phyloP scores from a whole-genome alignment of 169 alveolate species.

The Toxoplasma gondii region DNA sequence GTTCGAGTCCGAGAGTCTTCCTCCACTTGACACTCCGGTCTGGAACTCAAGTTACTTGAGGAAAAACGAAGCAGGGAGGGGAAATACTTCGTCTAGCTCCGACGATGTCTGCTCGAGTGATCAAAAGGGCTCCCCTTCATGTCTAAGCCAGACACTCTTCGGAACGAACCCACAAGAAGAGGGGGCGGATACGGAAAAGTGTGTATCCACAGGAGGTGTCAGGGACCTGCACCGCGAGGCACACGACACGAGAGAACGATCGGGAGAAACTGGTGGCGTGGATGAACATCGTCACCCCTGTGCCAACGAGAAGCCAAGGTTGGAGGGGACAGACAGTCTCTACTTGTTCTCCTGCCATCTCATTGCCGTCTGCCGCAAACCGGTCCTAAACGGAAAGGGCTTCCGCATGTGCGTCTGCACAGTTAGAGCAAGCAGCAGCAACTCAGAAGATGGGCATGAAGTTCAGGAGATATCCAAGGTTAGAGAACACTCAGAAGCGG shows the following conservation, averaged over 20 bases:
- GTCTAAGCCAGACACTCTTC: not conserved
- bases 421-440: not conserved
- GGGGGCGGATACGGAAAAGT: not conserved
- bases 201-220: too few relatives aligned
- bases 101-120: too few relatives aligned
- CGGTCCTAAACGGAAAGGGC: constrained; percentile 9
- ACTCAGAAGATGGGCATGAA: not conserved
- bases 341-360: constrained; percentile 16
- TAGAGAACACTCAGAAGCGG: too few relatives aligned
- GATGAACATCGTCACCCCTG: too few relatives aligned
- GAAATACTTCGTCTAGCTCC: too few relatives aligned
- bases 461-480: not conserved
- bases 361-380: constrained; percentile 24
- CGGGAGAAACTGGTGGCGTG: too few relatives aligned
- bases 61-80: too few relatives aligned
- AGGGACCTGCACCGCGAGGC: too few relatives aligned
- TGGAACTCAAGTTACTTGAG: not conserved
- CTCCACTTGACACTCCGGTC: not conserved
- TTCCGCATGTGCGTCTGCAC: constrained; percentile 30
- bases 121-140: too few relatives aligned
- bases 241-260: too few relatives aligned
- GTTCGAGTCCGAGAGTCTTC: constrained; percentile 1
- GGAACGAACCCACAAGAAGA: not conserved
- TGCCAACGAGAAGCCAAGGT: not conserved
- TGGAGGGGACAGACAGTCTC: not conserved